These are phyloP conservation scores for Begonia fuchsioides DNA, from an alignment of 306 rosid genomes.

Conservation along the genomic window DNA sequence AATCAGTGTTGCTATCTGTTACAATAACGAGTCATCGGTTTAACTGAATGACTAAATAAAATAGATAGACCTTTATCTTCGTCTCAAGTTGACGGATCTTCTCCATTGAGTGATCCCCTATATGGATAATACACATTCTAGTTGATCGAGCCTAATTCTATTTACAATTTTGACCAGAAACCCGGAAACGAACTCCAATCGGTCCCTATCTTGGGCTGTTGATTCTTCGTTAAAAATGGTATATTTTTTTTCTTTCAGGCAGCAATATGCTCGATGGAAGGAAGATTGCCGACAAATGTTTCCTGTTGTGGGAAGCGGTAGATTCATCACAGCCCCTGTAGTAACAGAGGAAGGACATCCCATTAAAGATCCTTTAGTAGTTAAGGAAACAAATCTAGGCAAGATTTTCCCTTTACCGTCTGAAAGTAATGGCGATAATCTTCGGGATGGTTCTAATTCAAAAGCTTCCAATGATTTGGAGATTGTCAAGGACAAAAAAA, in stretches of 20 bases:
- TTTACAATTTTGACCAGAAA: no score
- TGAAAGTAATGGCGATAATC: slow-evolving; percentile 16
- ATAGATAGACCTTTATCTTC: no score
- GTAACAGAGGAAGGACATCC: slow-evolving; percentile 70
- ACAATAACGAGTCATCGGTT: no score
- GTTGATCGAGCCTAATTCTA: no score
- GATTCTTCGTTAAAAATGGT: not conserved
- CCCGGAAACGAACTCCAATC: no score
- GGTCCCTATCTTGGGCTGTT: not conserved
- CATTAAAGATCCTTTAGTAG: slow-evolving; percentile 64
- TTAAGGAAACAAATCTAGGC: slow-evolving; percentile 44
- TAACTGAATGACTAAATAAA: no score
- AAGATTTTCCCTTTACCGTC: slow-evolving; percentile 22
- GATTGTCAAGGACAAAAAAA: slow-evolving; percentile 45
- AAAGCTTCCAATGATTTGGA: slow-evolving; percentile 22
- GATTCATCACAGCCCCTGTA: slow-evolving; percentile 81
- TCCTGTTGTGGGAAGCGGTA: slow-evolving; percentile 91
- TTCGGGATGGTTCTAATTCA: slow-evolving; percentile 13
- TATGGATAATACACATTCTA: no score
- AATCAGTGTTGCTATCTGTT: no score
- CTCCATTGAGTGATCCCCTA: no score
- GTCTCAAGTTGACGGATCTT: no score
- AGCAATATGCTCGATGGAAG: slow-evolving; percentile 64
- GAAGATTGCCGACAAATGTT: slow-evolving; percentile 76
- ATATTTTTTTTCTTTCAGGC: slow-evolving; percentile 31